Percentiles rank a stretch among this genome's conserved stretches.
phyloP scores from a whole-genome alignment of 192 early-diverging fungal genomes.

The Coemansia sp. region DNA sequence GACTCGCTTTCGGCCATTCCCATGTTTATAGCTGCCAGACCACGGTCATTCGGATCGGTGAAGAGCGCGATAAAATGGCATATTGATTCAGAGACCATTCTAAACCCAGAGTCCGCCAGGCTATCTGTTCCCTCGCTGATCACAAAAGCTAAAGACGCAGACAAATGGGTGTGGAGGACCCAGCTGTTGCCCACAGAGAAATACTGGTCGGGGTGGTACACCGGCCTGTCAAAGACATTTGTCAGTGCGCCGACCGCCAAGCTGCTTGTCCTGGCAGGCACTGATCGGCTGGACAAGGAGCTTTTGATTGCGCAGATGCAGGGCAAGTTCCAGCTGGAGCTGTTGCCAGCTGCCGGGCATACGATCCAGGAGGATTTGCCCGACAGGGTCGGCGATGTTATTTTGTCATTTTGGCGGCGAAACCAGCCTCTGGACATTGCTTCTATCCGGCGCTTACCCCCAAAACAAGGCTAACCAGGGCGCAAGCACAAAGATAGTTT shows the following conservation, averaged over 20 bases:
- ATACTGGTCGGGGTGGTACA: slow-evolving; percentile 67
- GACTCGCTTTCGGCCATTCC: slow-evolving; percentile 47
- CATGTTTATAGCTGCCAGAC: slow-evolving; percentile 35
- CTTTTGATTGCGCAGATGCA: slow-evolving; percentile 82
- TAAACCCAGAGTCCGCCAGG: slow-evolving; percentile 63
- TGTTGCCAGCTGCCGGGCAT: slow-evolving; percentile 69
- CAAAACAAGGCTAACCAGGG: neutral
- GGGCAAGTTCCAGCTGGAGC: slow-evolving; percentile 73
- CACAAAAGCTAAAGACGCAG: slow-evolving; percentile 20
- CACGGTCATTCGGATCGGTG: slow-evolving; percentile 25
- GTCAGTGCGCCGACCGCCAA: slow-evolving; percentile 59
- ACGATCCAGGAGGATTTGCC: slow-evolving; percentile 72
- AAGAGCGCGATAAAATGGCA: slow-evolving; percentile 47
- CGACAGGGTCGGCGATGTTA: slow-evolving; percentile 51
- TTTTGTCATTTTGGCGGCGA: slow-evolving; percentile 68
- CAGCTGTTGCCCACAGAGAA: slow-evolving; percentile 59
- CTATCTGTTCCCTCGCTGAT: slow-evolving; percentile 71
- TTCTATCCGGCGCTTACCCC: slow-evolving; percentile 7
- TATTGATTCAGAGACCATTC: slow-evolving; percentile 61
- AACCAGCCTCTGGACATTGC: slow-evolving; percentile 58
- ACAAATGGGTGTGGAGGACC: slow-evolving; percentile 60
- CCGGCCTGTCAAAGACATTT: slow-evolving; percentile 68
- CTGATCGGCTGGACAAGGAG: slow-evolving; percentile 72
- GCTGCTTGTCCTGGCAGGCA: slow-evolving; percentile 66
- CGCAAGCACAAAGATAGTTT: no score